Evolutionary conservation across 768 basidiomycete genomes (phyloP), one percentile per base, ranked within the genome.

Genomic region (Hypholoma sublateritium): DNA sequence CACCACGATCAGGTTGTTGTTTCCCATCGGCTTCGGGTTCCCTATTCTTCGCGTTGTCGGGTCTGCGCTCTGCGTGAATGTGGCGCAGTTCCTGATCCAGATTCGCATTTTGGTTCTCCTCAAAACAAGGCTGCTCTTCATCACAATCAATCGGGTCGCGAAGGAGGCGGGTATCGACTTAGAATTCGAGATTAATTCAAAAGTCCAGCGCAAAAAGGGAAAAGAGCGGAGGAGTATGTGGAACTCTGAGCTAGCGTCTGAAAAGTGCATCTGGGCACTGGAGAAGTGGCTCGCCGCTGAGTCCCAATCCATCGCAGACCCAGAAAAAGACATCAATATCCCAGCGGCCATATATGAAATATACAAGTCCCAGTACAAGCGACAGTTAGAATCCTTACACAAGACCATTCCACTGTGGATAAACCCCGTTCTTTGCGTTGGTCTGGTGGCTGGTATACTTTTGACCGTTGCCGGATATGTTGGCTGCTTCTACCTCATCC

Each of bases 401-500:
- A 12, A 16, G 41, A 16, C 9, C 1, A 22, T 57, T 19, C 28
- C 43, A 11, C n/a, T 9, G 11, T 48, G 34, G 51, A 12, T 53
- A 12, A 36, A 49, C 41, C n/a, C 32, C 12, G 0, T 48, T 0
- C 54, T 59, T 42, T 22, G 35, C 28, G 22, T 17, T 7, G 4
- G 25, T 2, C 25, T 54, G 32, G 17, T 19, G n/a, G 9, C 45
- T 8, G 53, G 24, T 17, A 43, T 44, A 9, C 4, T 54, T 14
- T 36, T 36, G 0, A 53, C 55, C 8, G 46, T 60, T 2, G 59
- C 17, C 5, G 59, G 59, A 24, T 61, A 61, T 25, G 35, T 61
- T 7, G 59, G 59, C 4, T 61, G 56, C 28, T 61, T 61, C 49
- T 50, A 37, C 9, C 47, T 58, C 13, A 44, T 61, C 13, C 42